Conservation (phyloP, 2,329 filamentous ascomycete genomes). For the Calonectria montana region DNA sequence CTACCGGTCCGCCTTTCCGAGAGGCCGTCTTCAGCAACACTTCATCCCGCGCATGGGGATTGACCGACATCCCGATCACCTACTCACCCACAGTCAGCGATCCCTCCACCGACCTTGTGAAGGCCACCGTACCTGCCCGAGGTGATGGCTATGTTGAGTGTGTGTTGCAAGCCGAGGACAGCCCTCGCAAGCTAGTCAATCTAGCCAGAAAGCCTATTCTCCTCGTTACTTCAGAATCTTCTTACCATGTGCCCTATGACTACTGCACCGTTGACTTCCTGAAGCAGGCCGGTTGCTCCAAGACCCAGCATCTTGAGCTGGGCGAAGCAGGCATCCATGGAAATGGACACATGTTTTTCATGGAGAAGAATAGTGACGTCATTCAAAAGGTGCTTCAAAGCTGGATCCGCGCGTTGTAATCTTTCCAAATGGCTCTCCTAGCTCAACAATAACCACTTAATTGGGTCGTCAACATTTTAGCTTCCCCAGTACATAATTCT, state of each 20-base stretch:
- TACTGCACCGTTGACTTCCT: conserved; percentile 37
- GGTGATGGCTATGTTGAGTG: conserved; percentile 28
- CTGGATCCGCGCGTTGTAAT: conserved; percentile 25
- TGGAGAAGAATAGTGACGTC: conserved; percentile 39
- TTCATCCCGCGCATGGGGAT: conserved; percentile 54
- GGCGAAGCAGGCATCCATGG: conserved; percentile 33
- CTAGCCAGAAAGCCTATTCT: conserved; percentile 45
- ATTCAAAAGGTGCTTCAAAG: conserved; percentile 28
- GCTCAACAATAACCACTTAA: neutral
- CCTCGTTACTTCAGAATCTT: conserved; percentile 33
- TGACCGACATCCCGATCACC: conserved; percentile 60
- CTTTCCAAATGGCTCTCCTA: neutral
- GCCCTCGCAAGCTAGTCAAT: conserved; percentile 43
- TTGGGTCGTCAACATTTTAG: too few relatives aligned
- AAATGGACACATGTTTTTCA: conserved; percentile 40
- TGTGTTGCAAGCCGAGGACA: conserved; percentile 24
- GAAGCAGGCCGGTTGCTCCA: conserved; percentile 35
- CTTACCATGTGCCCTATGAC: conserved; percentile 36
- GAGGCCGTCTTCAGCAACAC: conserved; percentile 52
- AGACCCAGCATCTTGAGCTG: conserved; percentile 33
- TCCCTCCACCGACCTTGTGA: conserved; percentile 28
- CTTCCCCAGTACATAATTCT: neutral
- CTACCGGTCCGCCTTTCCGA: conserved; percentile 59
- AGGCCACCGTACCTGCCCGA: conserved; percentile 11
- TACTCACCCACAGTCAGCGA: conserved; percentile 54